These are phyloP conservation scores for Candida quercuum DNA, from an alignment of 805 yeast genomes.

Conservation along the genomic window DNA sequence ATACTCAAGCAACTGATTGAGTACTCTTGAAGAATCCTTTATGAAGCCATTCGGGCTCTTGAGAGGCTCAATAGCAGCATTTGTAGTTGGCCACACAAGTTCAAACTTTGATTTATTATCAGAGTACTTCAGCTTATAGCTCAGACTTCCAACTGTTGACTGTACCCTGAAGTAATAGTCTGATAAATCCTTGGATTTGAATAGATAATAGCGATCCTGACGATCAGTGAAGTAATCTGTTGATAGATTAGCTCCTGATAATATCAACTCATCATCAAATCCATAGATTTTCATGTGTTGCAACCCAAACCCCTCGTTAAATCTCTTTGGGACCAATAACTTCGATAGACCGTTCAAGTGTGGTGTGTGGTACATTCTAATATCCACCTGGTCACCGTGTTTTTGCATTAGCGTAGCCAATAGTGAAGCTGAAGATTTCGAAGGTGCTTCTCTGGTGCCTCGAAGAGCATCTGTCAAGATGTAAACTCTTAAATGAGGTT, in stretches of 20 bases:
- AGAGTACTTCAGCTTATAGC: conserved; percentile 56
- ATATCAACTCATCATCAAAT: conserved; percentile 80
- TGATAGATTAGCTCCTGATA: conserved; percentile 90
- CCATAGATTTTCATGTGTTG: conserved; percentile 99
- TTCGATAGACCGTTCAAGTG: conserved; percentile 65
- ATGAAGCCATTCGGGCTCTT: conserved; percentile 46
- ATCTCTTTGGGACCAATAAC: conserved; percentile 65
- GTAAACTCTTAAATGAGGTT: conserved; percentile 59
- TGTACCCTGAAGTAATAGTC: conserved; percentile 76
- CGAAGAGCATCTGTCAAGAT: conserved; percentile 83
- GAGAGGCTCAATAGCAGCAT: conserved; percentile 64
- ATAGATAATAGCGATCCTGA: conserved; percentile 86
- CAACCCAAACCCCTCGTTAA: conserved; percentile 87
- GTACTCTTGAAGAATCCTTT: conserved; percentile 46
- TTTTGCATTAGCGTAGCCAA: conserved; percentile 60
- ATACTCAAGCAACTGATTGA: conserved; percentile 56
- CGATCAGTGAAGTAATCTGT: conserved; percentile 90
- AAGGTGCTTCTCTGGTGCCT: conserved; percentile 91
- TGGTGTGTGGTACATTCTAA: conserved; percentile 89
- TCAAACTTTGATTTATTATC: conserved; percentile 42
- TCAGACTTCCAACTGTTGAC: conserved; percentile 56
- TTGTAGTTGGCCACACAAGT: conserved; percentile 70
- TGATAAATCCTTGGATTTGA: conserved; percentile 51
- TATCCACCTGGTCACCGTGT: conserved; percentile 65
- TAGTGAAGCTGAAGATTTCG: conserved; percentile 68